Conservation (phyloP, 257 asterid genomes). For the Apocynum venetum region DNA sequence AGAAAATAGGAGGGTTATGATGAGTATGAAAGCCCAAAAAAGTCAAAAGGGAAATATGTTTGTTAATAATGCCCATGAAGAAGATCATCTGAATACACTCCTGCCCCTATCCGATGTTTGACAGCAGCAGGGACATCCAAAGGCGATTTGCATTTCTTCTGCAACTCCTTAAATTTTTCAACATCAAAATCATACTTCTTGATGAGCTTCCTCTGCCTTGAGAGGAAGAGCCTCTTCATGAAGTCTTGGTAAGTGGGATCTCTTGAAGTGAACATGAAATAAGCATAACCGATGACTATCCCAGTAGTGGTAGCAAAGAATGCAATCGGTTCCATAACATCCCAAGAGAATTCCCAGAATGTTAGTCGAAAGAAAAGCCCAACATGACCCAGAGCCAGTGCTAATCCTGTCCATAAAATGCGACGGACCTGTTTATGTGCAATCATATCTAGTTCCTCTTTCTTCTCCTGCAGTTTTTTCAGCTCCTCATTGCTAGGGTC, state of each 20-base stretch:
- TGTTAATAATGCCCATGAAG: constrained; percentile 38
- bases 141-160: constrained; percentile 52
- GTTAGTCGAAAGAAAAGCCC: constrained; percentile 93
- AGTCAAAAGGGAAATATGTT: not conserved
- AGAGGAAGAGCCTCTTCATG: constrained; percentile 75
- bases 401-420: constrained; percentile 73
- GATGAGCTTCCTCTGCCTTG: constrained; percentile 83
- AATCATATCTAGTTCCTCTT: constrained; percentile 55
- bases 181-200: constrained; percentile 59
- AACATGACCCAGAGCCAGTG: constrained; percentile 50
- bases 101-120: constrained; percentile 49
- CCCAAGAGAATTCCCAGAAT: constrained; percentile 97
- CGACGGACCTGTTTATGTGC: constrained; percentile 90
- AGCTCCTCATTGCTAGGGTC: constrained; percentile 63
- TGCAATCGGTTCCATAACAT: constrained; percentile 92
- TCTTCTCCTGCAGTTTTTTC: constrained; percentile 51
- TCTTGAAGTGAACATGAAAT: constrained; percentile 78
- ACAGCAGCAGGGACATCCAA: constrained; percentile 39
- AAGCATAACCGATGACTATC: constrained; percentile 73
- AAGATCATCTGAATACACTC: constrained; percentile 54
- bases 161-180: constrained; percentile 68
- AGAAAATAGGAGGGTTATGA: not conserved
- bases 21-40: not conserved
- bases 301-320: constrained; percentile 76
- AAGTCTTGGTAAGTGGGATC: constrained; percentile 83